These are phyloP conservation scores for Talinum fruticosum DNA, from an alignment of 148 eudicot genomes.

Conservation along the genomic window DNA sequence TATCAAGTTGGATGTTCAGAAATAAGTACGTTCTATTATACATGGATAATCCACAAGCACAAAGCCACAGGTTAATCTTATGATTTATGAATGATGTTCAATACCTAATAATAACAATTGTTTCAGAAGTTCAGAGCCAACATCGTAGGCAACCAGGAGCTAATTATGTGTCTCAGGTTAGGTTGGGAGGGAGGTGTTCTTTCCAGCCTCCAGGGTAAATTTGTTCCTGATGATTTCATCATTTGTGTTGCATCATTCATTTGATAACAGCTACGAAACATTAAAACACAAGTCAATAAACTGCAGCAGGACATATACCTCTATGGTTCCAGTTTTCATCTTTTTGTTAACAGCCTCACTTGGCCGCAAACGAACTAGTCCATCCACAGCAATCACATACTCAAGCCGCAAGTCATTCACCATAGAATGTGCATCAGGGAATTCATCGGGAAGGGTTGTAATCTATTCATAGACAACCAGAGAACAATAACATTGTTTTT, in stretches of 20 bases:
- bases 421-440: constrained; percentile 75
- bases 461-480: constrained; percentile 39
- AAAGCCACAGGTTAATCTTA: neutral
- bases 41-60: neutral
- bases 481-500: neutral
- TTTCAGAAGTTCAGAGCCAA: neutral
- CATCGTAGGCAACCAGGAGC: neutral
- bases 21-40: neutral
- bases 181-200: neutral
- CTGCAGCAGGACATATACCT: constrained; percentile 40
- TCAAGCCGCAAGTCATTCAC: constrained; percentile 75
- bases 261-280: neutral
- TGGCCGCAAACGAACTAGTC: constrained; percentile 72
- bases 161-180: neutral
- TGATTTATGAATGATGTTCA: neutral
- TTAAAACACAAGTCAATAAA: neutral
- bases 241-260: neutral
- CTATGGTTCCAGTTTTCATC: constrained; percentile 88
- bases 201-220: neutral
- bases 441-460: constrained; percentile 89
- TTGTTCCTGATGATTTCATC: neutral
- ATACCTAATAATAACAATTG: neutral
- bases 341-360: constrained; percentile 68
- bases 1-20: neutral
- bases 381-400: constrained; percentile 80